phyloP scores from a whole-genome alignment of 805 yeast species.

The Candida michaelii region DNA sequence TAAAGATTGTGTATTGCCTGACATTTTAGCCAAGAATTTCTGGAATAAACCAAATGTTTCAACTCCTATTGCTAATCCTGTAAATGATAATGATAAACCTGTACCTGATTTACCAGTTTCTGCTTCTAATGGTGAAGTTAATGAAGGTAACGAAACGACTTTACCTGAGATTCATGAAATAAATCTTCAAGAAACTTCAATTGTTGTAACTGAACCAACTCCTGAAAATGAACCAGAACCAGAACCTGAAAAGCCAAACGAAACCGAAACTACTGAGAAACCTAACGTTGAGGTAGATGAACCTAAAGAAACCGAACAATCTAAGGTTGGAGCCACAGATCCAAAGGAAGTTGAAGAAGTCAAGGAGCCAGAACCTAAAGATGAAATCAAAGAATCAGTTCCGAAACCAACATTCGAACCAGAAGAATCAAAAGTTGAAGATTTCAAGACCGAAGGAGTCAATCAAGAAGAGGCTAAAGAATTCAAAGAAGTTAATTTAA shows the following conservation, averaged over 20 bases:
- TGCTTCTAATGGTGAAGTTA: not conserved
- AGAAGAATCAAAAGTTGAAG: slow-evolving; percentile 13
- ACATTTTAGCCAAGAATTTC: slow-evolving; percentile 41
- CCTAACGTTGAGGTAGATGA: too few relatives aligned
- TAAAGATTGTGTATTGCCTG: slow-evolving; percentile 50
- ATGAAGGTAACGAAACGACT: not conserved
- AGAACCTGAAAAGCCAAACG: slow-evolving; percentile 10
- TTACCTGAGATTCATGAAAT: slow-evolving; percentile 6
- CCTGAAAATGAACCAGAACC: not conserved
- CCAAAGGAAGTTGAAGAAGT: too few relatives aligned
- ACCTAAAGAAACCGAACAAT: too few relatives aligned
- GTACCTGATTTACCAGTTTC: slow-evolving; percentile 12
- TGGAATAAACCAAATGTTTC: slow-evolving; percentile 25
- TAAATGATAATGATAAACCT: slow-evolving; percentile 9
- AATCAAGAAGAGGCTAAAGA: slow-evolving; percentile 11
- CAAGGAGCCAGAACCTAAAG: too few relatives aligned
- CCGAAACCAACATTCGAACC: slow-evolving; percentile 3
- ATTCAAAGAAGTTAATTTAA: slow-evolving; percentile 10
- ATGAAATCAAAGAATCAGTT: too few relatives aligned
- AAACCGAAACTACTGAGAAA: too few relatives aligned
- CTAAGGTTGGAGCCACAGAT: too few relatives aligned
- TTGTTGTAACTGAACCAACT: slow-evolving; percentile 4
- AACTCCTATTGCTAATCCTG: slow-evolving; percentile 11
- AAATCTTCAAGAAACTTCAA: slow-evolving; percentile 3
- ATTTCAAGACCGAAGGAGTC: slow-evolving; percentile 12